Evolutionary conservation across 805 yeast species (phyloP).

Genomic region (Cyberlindnera samutprakarnensis): DNA sequence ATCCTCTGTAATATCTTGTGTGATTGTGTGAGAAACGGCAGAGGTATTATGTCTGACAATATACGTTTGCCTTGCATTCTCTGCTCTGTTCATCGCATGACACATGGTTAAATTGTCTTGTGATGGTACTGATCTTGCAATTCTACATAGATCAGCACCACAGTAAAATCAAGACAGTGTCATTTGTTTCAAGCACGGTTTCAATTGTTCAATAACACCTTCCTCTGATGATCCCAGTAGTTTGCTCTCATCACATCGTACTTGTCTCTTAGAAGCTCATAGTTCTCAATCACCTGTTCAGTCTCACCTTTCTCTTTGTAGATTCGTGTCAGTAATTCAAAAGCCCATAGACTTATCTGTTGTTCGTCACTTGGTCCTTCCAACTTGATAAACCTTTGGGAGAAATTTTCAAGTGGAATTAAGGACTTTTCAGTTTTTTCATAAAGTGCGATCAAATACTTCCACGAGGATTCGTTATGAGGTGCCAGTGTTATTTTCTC

Average conservation of each 20-base stretch:
- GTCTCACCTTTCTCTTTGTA: constrained; percentile 23
- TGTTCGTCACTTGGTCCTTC: constrained; percentile 15
- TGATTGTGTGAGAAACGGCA: no score
- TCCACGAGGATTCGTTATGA: constrained; percentile 83
- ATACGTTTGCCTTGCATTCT: no score
- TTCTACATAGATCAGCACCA: no score
- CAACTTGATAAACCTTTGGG: constrained; percentile 32
- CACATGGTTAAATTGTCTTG: no score
- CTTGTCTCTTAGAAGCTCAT: constrained; percentile 40
- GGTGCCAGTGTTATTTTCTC: constrained; percentile 52
- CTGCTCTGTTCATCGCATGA: no score
- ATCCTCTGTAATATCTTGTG: no score
- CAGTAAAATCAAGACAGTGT: no score
- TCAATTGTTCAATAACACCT: no score
- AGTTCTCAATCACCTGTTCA: constrained; percentile 34
- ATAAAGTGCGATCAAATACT: constrained; percentile 67
- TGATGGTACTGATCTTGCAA: no score
- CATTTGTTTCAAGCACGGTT: no score
- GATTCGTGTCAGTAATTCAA: constrained; percentile 53
- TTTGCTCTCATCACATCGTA: constrained; percentile 57
- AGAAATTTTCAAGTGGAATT: constrained; percentile 36
- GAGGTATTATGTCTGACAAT: no score
- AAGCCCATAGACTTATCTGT: constrained; percentile 58
- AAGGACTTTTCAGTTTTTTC: constrained; percentile 24
- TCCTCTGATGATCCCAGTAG: constrained; percentile 50